These are phyloP conservation scores for Solanum etuberosum DNA, from an alignment of 257 asterid species.

Conservation along the genomic window DNA sequence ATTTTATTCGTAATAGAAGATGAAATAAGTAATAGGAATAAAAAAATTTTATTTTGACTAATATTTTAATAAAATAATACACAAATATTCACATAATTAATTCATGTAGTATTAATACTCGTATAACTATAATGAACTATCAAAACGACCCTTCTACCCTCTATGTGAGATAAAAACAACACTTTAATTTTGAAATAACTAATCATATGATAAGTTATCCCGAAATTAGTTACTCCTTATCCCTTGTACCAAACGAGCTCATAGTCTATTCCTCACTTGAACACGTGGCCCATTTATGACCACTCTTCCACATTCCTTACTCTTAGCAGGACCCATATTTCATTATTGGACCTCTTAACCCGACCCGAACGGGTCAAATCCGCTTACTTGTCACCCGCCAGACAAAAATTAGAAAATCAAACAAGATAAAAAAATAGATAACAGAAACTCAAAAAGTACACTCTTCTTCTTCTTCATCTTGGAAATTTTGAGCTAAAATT, in stretches of 20 bases:
- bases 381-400: not conserved
- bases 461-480: not conserved
- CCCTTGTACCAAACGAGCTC: not conserved
- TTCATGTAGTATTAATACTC: too few relatives aligned
- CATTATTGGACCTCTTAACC: not conserved
- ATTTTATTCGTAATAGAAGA: not conserved
- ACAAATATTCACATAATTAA: too few relatives aligned
- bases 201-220: too few relatives aligned
- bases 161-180: too few relatives aligned
- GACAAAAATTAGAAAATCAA: not conserved
- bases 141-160: too few relatives aligned
- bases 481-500: not conserved
- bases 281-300: not conserved
- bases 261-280: not conserved
- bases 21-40: too few relatives aligned
- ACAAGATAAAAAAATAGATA: not conserved
- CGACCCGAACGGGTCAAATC: not conserved
- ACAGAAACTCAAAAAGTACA: not conserved
- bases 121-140: too few relatives aligned
- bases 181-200: too few relatives aligned
- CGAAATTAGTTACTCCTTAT: not conserved
- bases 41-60: too few relatives aligned
- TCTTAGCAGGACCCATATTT: not conserved
- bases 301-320: not conserved
- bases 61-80: too few relatives aligned